Evolutionary conservation across 1,139 yeast genomes (phyloP).

Genomic region (Geotrichum phurueaensis): DNA sequence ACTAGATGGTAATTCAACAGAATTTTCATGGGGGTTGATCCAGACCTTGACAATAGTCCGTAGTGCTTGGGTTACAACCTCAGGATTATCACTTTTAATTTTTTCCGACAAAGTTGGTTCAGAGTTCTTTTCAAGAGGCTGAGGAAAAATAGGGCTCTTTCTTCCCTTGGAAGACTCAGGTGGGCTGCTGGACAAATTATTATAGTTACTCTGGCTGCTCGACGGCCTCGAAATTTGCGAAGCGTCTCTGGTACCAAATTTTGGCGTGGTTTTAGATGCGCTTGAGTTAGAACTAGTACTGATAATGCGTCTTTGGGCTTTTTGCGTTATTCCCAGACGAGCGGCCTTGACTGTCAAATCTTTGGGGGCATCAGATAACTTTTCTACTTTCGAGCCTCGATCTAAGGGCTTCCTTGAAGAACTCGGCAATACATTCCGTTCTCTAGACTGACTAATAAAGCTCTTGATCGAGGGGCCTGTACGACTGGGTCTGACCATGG

Average conservation of each 20-base stretch:
- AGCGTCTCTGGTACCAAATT: background rate
- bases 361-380: constrained; percentile 1
- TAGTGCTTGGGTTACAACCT: background rate
- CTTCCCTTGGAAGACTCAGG: background rate
- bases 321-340: constrained; percentile 13
- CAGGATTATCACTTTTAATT: constrained; percentile 4
- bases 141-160: background rate
- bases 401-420: constrained; percentile 4
- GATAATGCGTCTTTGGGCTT: constrained; percentile 9
- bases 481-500: background rate
- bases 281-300: background rate
- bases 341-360: constrained; percentile 10
- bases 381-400: background rate
- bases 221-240: background rate
- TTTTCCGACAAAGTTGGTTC: background rate
- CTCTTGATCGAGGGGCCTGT: constrained; percentile 9
- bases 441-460: constrained; percentile 10
- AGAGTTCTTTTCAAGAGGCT: background rate
- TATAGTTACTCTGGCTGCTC: background rate
- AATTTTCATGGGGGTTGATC: background rate
- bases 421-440: background rate
- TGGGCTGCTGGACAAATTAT: background rate
- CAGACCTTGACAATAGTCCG: constrained; percentile 3
- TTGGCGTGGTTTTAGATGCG: background rate
- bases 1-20: constrained; percentile 3